Base-by-base conservation (phyloP, 2,329 filamentous ascomycete genomes). In the Neofusicoccum cordaticola region DNA sequence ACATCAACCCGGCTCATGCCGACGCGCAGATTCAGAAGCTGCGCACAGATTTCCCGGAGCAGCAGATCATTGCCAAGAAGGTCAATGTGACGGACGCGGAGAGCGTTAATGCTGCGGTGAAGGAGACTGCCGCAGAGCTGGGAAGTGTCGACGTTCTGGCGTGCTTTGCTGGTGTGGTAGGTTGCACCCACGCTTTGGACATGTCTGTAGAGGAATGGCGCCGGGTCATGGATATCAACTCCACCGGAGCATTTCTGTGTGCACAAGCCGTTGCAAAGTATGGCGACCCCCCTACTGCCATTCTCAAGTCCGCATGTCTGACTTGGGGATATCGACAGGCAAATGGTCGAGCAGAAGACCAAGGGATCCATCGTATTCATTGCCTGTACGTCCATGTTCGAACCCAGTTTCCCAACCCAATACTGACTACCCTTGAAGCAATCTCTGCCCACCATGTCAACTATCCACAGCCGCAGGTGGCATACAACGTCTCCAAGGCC, bases 401-500 rank as follows among this genome's bases (percentile, higher is more conserved):
- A 8, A 4, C 27, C 27, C 6, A 31, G 27, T 7, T 7, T 31
- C 27, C 4, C 27, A 31, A 31, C 7, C 27, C 27, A 47, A 15
- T 47, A 42, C 56, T 60, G 27, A 60, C 42, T 22, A 37, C 2
- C 31, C 47, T 11, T 8, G 4, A 17, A 67, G 63, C 85, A 11
- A 89, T 91, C 53, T 90, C 86, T 1, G 90, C 82, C 0, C 88
- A 92, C 67, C 73, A 83, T 2, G 88, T 90, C 64, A 92, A 92
- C 70, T 92, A 82, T 70, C 89, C 90, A 0, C 89, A 92, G 71
- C 88, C 90, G 0, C 90, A 93, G 71, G 82, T 81, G 0, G 85
- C 86, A 0, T 93, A 93, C 72, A 93, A 93, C 68, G 86, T 87
- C 1, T 86, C 83, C 67, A 93, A 93, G 74, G 86, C 88, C 0